Conservation (phyloP, 2,329 filamentous ascomycete species). For the Neospermospora avenae region DNA sequence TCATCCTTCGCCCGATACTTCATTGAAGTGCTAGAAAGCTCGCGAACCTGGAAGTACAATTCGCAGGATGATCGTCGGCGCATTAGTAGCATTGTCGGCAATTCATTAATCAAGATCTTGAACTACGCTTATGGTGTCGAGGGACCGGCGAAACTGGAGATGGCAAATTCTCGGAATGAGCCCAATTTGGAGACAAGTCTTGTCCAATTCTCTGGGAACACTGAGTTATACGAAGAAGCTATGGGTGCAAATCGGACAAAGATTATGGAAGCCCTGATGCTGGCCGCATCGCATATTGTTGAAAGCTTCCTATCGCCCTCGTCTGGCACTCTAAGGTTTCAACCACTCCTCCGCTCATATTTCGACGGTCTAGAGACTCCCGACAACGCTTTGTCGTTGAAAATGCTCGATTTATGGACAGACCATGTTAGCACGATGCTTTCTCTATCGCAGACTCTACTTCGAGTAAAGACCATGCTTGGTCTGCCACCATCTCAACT, state of each 20-base stretch:
- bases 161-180: conserved; percentile 33
- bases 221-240: neutral
- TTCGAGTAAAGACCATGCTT: conserved; percentile 66
- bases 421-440: conserved; percentile 64
- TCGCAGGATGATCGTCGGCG: conserved; percentile 63
- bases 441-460: conserved; percentile 62
- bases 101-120: conserved; percentile 68
- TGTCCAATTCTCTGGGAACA: neutral
- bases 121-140: conserved; percentile 73
- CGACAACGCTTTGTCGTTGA: conserved; percentile 59
- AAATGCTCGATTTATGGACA: conserved; percentile 52
- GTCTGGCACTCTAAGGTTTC: conserved; percentile 68
- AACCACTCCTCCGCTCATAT: conserved; percentile 71
- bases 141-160: conserved; percentile 45
- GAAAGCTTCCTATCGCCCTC: conserved; percentile 72
- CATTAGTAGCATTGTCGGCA: conserved; percentile 65
- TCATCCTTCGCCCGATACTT: conserved; percentile 70
- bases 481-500: conserved; percentile 62
- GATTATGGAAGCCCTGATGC: conserved; percentile 49
- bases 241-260: conserved; percentile 8
- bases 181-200: neutral
- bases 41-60: conserved; percentile 79
- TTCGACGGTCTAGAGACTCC: conserved; percentile 57
- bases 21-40: conserved; percentile 82
- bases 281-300: conserved; percentile 72